Conservation (phyloP, 2,329 filamentous ascomycete genomes). For the Hymenoscyphus repandus region DNA sequence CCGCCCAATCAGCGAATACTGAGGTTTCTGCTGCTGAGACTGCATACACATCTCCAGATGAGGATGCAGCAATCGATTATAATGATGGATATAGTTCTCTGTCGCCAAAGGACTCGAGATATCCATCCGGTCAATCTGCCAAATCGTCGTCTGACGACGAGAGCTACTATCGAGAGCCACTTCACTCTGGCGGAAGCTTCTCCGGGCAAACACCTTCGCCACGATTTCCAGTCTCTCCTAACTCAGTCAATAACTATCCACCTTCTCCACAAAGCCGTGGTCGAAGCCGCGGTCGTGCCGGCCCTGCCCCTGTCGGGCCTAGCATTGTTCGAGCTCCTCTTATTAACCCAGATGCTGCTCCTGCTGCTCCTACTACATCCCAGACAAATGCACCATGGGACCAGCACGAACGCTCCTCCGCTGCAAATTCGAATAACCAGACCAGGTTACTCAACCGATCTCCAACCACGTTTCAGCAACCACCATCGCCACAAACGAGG, state of each 20-base stretch:
- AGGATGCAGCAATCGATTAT: not conserved
- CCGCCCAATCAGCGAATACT: slow-evolving; percentile 3
- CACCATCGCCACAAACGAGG: not conserved
- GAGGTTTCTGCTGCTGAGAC: slow-evolving; percentile 2
- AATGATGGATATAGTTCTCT: slow-evolving; percentile 5
- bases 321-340: not conserved
- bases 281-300: not conserved
- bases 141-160: slow-evolving; percentile 4
- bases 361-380: not conserved
- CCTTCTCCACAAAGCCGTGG: slow-evolving; percentile 2
- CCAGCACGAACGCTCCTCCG: not conserved
- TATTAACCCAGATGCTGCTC: too few relatives aligned
- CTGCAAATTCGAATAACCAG: not conserved
- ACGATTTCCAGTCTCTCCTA: slow-evolving; percentile 1
- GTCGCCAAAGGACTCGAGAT: slow-evolving; percentile 2
- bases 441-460: not conserved
- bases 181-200: not conserved
- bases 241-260: not conserved
- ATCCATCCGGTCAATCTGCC: not conserved
- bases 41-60: slow-evolving; percentile 8
- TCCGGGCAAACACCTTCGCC: slow-evolving; percentile 3
- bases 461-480: not conserved
- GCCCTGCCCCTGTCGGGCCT: not conserved
- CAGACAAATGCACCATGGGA: not conserved
- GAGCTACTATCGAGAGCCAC: slow-evolving; percentile 2